phyloP scores from a whole-genome alignment of 2,329 filamentous ascomycete genomes.

The Paraconiothyrium brasiliense region DNA sequence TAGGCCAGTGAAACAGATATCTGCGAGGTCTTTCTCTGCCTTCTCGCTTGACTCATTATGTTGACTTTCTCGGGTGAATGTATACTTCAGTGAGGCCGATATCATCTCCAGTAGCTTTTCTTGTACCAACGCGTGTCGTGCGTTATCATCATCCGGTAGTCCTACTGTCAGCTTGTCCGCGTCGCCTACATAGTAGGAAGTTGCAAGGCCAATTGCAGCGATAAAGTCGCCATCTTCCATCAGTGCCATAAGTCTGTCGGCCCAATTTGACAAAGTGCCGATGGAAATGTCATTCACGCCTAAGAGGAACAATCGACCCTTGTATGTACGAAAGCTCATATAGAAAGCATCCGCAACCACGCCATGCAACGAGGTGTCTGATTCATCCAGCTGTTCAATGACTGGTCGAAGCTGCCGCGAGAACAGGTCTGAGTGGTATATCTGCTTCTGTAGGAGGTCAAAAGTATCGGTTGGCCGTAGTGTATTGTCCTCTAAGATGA shows the following conservation, averaged over 20 bases:
- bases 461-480: constrained; percentile 95
- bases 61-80: constrained; percentile 72
- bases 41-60: constrained; percentile 61
- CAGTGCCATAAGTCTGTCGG: constrained; percentile 87
- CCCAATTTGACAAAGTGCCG: constrained; percentile 95
- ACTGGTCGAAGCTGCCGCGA: constrained; percentile 84
- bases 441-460: constrained; percentile 89
- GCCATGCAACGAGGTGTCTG: constrained; percentile 89
- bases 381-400: constrained; percentile 88
- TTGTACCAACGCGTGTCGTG: constrained; percentile 82
- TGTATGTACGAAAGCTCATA: constrained; percentile 97
- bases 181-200: constrained; percentile 88
- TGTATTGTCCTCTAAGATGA: constrained; percentile 85
- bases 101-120: constrained; percentile 95
- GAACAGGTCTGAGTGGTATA: constrained; percentile 91
- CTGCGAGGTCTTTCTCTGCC: constrained; percentile 79
- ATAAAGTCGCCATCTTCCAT: constrained; percentile 99
- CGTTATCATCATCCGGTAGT: constrained; percentile 80
- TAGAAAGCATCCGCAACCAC: constrained; percentile 97
- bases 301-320: constrained; percentile 88
- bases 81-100: constrained; percentile 87
- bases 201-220: constrained; percentile 87
- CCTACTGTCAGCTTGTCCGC: constrained; percentile 95
- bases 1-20: constrained; percentile 85
- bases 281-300: constrained; percentile 95